These are phyloP conservation scores for Epichloe sylvatica DNA, from an alignment of 2,329 filamentous ascomycete genomes.

Conservation along the genomic window DNA sequence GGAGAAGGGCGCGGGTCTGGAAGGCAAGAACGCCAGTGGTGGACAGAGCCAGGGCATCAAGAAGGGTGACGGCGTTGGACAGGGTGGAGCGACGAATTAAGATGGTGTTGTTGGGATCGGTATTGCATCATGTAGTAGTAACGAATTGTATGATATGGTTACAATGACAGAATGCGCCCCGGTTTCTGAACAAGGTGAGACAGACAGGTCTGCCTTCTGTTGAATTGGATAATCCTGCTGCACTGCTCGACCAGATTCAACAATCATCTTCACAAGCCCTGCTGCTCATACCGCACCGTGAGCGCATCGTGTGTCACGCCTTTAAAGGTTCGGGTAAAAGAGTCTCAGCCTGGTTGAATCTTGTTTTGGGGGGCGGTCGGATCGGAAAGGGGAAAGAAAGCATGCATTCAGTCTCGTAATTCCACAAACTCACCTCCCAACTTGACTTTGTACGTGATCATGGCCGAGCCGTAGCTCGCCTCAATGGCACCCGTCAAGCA, in stretches of 20 bases:
- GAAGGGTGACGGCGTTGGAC: slow-evolving; percentile 25
- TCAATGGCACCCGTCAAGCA: slow-evolving; percentile 24
- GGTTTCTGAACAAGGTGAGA: too few relatives aligned
- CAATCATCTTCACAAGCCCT: background rate
- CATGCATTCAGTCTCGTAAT: background rate
- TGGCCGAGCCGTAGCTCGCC: slow-evolving; percentile 24
- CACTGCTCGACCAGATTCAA: too few relatives aligned
- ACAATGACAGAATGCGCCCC: background rate
- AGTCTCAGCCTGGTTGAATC: too few relatives aligned
- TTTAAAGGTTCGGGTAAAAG: slow-evolving; percentile 5
- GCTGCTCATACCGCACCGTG: slow-evolving; percentile 20
- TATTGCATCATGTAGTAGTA: background rate
- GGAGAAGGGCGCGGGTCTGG: slow-evolving; percentile 29
- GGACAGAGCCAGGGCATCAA: slow-evolving; percentile 30
- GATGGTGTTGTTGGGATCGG: background rate
- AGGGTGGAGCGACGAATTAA: slow-evolving; percentile 19
- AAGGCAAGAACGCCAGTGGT: slow-evolving; percentile 27
- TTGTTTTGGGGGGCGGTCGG: too few relatives aligned
- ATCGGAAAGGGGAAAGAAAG: too few relatives aligned
- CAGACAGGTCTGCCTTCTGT: too few relatives aligned
- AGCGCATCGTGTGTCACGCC: slow-evolving; percentile 24
- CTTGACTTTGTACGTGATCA: slow-evolving; percentile 24
- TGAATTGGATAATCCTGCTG: too few relatives aligned
- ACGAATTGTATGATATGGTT: background rate
- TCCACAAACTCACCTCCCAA: slow-evolving; percentile 19